Evolutionary conservation across 225 moss, liverwort and hornwort species (phyloP), one percentile per base, ranked within the genome.

Genomic region (Marchantia paleacea): DNA sequence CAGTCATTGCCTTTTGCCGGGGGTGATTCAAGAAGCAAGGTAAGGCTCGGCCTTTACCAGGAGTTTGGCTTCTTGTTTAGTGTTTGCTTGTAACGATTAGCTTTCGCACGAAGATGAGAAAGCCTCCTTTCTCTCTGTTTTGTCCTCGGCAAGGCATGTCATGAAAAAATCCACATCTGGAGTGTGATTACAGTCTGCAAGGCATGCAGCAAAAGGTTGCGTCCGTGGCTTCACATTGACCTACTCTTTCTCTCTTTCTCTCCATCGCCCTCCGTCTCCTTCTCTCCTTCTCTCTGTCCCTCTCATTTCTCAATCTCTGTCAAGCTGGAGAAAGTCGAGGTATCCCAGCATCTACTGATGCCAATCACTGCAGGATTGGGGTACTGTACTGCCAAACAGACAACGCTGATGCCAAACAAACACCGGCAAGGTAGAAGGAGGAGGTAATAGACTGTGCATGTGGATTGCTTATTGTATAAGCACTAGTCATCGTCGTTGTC

Each of bases 21-120:
- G 55, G 13, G 30, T 71, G 73, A 53, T 73, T 54, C 52, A 54
- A 10, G 53, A 52, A 73, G 53, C 73, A 73, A n/a, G 52, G 52
- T 19, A 52, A 73, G 52, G 11, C 52, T 10, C 9, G 13, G 51
- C 66, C 66, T 66, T 66, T 66, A 19, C 66, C 7, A 28, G 66
- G 26, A 29, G 29, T 0, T 1, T 29, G 66, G 25, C 66, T 66
- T 28, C 22, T 20, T 30, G 5, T 52, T 22, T 52, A 20, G 24
- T 53, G 12, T 73, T n/a, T 54, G n/a, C 26, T n/a, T 24, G 3
- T 26, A 4, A 22, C 18, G 9, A 3, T 48, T 31, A 49, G 50
- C 20, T 51, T 51, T 12, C 51, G 50, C 20, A 47, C 52, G 52
- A 73, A n/a, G 52, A 24, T 52, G 24, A 53, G 73, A 52, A 73